Evolutionary conservation across 768 basidiomycete genomes (phyloP).

Genomic region (Auricularia sp.): DNA sequence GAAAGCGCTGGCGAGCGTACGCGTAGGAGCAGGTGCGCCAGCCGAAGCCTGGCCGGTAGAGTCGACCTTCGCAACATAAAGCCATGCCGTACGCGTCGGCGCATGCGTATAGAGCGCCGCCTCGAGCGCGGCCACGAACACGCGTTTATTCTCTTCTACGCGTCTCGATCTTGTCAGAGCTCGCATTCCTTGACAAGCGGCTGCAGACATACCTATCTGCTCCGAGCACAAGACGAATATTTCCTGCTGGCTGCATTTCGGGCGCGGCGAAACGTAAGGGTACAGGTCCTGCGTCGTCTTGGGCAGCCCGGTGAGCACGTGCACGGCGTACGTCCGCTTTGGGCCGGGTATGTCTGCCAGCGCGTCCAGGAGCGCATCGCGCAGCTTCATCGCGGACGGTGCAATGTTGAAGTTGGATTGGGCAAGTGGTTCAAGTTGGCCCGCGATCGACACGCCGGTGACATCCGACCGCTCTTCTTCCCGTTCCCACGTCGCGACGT

Average conservation of each 20-base stretch:
- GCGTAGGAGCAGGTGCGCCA: slow-evolving; percentile 53
- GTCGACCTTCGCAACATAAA: slow-evolving; percentile 93
- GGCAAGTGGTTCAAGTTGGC: neutral
- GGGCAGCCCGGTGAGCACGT: slow-evolving; percentile 60
- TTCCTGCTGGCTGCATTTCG: slow-evolving; percentile 62
- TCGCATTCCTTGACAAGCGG: neutral
- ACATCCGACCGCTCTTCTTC: too few relatives aligned
- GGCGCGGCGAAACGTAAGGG: slow-evolving; percentile 60
- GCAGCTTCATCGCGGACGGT: slow-evolving; percentile 32
- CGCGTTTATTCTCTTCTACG: slow-evolving; percentile 18
- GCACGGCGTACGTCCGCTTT: slow-evolving; percentile 56
- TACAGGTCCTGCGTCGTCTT: slow-evolving; percentile 57
- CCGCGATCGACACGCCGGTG: too few relatives aligned
- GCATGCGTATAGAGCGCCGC: slow-evolving; percentile 67
- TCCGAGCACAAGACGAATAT: slow-evolving; percentile 68
- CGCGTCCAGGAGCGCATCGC: slow-evolving; percentile 50
- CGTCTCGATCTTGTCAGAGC: slow-evolving; percentile 27
- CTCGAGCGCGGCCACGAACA: slow-evolving; percentile 74
- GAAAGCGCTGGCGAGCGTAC: slow-evolving; percentile 55
- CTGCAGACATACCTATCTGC: slow-evolving; percentile 25
- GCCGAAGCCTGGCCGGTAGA: slow-evolving; percentile 63
- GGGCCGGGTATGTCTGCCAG: slow-evolving; percentile 51
- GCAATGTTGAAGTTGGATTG: neutral
- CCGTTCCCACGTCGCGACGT: too few relatives aligned
- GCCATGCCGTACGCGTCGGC: slow-evolving; percentile 51